These are phyloP conservation scores for Malassezia yamatoensis DNA, from an alignment of 1,284 basidiomycete species.

Conservation along the genomic window DNA sequence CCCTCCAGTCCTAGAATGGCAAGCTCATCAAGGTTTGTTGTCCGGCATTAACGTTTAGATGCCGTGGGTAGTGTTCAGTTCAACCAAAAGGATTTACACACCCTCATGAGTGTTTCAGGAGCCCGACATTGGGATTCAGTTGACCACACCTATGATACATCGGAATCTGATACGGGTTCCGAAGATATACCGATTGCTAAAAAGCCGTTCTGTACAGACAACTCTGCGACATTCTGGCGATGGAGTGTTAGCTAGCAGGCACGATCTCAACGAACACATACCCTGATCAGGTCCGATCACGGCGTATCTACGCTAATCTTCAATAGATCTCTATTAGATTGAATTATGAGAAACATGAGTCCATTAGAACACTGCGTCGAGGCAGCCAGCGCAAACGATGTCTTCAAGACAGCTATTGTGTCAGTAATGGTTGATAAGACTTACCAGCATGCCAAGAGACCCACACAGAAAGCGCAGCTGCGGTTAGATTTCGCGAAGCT, in stretches of 20 bases:
- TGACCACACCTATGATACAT: background rate
- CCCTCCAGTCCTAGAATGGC: background rate
- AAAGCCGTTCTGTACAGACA: no score
- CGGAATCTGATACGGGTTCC: background rate
- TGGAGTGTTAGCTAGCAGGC: background rate
- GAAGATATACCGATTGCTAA: background rate
- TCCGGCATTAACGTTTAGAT: background rate
- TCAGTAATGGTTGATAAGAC: slow-evolving; percentile 3
- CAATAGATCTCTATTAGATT: no score
- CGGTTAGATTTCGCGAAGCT: background rate
- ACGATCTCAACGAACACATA: no score
- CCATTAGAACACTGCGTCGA: slow-evolving; percentile 17
- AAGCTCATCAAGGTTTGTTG: slow-evolving; percentile 10
- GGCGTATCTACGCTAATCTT: no score
- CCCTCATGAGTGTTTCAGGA: slow-evolving; percentile 3
- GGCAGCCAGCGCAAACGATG: slow-evolving; percentile 20
- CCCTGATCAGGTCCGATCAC: no score
- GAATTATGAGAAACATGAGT: background rate
- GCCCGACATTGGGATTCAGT: slow-evolving; percentile 7
- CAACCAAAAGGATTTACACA: background rate
- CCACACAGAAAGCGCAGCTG: slow-evolving; percentile 16
- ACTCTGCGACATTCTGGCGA: background rate
- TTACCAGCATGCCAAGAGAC: slow-evolving; percentile 18
- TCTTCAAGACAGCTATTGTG: slow-evolving; percentile 16
- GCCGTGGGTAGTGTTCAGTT: slow-evolving; percentile 13